A percentile compares a stretch with the other conserved stretches of the same genome.
Conservation (phyloP, 2,329 filamentous ascomycete genomes). For the Clonostachys rhizophaga region DNA sequence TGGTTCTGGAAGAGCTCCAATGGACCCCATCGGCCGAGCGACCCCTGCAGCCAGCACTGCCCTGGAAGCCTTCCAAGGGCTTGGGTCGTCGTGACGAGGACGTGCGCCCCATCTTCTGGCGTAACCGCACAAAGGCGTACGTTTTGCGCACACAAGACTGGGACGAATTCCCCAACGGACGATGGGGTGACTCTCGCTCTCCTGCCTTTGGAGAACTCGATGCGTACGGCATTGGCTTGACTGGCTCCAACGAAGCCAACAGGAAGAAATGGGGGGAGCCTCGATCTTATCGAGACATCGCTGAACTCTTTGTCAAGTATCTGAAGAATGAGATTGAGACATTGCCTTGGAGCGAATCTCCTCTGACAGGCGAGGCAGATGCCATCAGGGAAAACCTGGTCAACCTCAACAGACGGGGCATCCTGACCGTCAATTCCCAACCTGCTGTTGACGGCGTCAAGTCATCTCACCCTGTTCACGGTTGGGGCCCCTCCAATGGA, state of each 20-base stretch:
- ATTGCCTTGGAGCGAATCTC: constrained; percentile 90
- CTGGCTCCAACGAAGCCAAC: constrained; percentile 93
- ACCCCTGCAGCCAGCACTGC: constrained; percentile 82
- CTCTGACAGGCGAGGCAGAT: constrained; percentile 78
- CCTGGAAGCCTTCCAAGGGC: constrained; percentile 92
- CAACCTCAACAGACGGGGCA: constrained; percentile 76
- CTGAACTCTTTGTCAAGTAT: constrained; percentile 80
- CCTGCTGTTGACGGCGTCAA: constrained; percentile 89
- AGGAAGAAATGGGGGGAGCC: constrained; percentile 93
- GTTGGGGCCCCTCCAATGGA: constrained; percentile 91
- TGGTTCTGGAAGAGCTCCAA: constrained; percentile 87
- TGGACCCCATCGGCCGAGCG: constrained; percentile 74
- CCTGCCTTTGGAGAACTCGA: constrained; percentile 95
- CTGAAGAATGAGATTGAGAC: constrained; percentile 75
- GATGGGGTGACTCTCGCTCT: constrained; percentile 96
- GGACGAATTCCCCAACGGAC: constrained; percentile 98
- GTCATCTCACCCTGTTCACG: constrained; percentile 80
- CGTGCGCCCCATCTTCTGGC: constrained; percentile 97
- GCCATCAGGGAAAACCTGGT: constrained; percentile 73
- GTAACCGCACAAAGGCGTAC: constrained; percentile 94
- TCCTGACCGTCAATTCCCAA: constrained; percentile 96
- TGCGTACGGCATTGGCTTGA: constrained; percentile 88
- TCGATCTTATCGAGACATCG: constrained; percentile 72
- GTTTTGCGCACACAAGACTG: constrained; percentile 94
- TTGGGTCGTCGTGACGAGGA: constrained; percentile 88